Conservation (phyloP, 352 stramenopile genomes). For the Globisporangium iwayamae region DNA sequence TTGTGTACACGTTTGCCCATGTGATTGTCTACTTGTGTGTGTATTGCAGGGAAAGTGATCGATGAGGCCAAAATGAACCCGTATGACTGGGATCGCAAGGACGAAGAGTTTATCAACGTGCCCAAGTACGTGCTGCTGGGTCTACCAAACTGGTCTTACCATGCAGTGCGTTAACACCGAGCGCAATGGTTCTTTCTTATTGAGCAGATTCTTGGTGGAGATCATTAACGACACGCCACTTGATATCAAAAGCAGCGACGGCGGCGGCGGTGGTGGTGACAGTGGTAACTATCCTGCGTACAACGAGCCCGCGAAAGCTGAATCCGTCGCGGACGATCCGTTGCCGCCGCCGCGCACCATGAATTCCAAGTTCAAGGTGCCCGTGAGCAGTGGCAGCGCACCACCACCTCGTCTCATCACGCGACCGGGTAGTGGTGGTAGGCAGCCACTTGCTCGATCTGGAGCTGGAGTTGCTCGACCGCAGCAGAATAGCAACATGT, state of each 20-base stretch:
- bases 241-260: constrained; percentile 5
- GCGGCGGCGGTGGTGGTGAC: constrained; percentile 2
- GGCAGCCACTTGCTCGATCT: constrained; percentile 7
- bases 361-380: constrained; percentile 33
- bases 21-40: background rate
- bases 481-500: constrained; percentile 13
- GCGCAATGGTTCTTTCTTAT: background rate
- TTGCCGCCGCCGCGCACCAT: constrained; percentile 2
- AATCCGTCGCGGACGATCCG: background rate
- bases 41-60: constrained; percentile 35
- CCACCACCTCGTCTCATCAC: constrained; percentile 4
- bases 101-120: constrained; percentile 55
- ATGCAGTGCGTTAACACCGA: no score
- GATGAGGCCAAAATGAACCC: constrained; percentile 53
- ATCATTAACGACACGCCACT: constrained; percentile 64
- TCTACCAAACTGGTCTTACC: background rate
- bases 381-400: constrained; percentile 14
- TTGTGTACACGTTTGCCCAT: background rate
- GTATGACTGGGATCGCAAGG: constrained; percentile 54
- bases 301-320: background rate
- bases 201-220: constrained; percentile 62
- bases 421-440: constrained; percentile 16
- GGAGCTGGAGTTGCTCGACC: background rate
- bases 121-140: constrained; percentile 37
- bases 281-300: constrained; percentile 1